These are phyloP conservation scores for Chlamydomonas schloesseri DNA, from an alignment of 139 green algal genomes.

Conservation along the genomic window DNA sequence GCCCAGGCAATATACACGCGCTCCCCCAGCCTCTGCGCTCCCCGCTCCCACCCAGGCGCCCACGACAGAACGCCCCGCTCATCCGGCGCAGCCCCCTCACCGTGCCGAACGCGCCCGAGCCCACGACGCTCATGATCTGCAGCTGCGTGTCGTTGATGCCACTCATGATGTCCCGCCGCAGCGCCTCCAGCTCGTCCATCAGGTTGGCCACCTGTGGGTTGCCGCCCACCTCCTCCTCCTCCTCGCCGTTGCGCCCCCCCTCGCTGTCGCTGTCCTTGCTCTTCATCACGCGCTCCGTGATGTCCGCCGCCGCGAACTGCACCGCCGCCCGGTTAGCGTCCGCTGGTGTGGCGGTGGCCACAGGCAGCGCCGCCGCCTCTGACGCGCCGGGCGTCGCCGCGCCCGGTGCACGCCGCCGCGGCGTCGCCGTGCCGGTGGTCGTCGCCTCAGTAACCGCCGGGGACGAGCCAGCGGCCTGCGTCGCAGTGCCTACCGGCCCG, in stretches of 20 bases:
- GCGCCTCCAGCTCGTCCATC: slow-evolving; percentile 41
- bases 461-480: too few species aligned
- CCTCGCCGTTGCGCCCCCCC: neutral
- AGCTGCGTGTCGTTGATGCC: slow-evolving; percentile 39
- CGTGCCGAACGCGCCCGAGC: neutral
- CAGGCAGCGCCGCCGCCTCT: too few species aligned
- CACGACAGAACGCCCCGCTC: neutral
- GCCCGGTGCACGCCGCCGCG: too few species aligned
- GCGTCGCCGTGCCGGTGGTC: too few species aligned
- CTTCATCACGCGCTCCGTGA: slow-evolving; percentile 3
- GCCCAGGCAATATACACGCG: too few species aligned
- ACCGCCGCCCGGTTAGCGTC: neutral
- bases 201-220: slow-evolving; percentile 1
- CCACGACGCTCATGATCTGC: slow-evolving; percentile 37
- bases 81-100: neutral
- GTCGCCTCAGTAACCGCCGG: too few species aligned
- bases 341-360: neutral
- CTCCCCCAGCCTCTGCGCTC: too few species aligned
- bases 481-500: too few species aligned
- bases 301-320: neutral
- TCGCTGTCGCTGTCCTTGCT: slow-evolving; percentile 29
- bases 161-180: slow-evolving; percentile 33
- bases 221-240: neutral
- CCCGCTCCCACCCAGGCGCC: neutral
- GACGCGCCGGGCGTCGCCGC: too few species aligned